Evolutionary conservation across 192 early-diverging fungal species (phyloP), one percentile per base, ranked within the genome.

Genomic region (Funneliformis geosporum): DNA sequence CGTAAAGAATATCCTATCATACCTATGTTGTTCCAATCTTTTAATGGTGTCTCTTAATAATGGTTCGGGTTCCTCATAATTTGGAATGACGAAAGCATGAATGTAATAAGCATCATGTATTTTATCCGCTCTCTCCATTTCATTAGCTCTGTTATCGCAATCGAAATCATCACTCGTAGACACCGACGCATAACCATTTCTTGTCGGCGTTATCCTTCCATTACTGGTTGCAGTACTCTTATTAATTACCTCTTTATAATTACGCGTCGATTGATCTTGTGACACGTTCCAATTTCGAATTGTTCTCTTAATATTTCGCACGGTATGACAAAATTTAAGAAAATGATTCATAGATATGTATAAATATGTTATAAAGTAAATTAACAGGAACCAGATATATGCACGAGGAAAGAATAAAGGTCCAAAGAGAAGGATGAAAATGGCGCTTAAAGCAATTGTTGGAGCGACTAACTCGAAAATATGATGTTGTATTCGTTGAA

Each of bases 11-110:
- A 4, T 21, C 2, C 44, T 71, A 44, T 62, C 74, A 59, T 84
- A 92, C 90, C 83, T 88, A 77, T 93, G 91, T 46, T 87, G 85
- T 8, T 89, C 88, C 18, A 94, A 83, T 60, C 91, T 83, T 75
- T 91, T 91, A 60, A 94, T 88, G 9, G 92, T 94, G 73, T 92
- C 91, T 62, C 87, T 87, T 39, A 94, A 77, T 50, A 92, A 88
- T 9, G 89, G 90, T 79, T 91, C 82, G 25, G 88, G 86, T 79
- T 94, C 93, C 65, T 87, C 87, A 84, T 93, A 94, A 79, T 92
- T 91, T 23, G 93, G 92, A 47, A 94, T 85, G 76, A 94, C 88
- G 82, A 94, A 84, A 42, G 92, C 86, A 83, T 94, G 93, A n/a
- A 86, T 78, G 59, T 91, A 80, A 60, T 82, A 69, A 28, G 74